Evolutionary conservation across 176 grass and related monocot genomes (phyloP).

Genomic region (Aegilops tauschii): DNA sequence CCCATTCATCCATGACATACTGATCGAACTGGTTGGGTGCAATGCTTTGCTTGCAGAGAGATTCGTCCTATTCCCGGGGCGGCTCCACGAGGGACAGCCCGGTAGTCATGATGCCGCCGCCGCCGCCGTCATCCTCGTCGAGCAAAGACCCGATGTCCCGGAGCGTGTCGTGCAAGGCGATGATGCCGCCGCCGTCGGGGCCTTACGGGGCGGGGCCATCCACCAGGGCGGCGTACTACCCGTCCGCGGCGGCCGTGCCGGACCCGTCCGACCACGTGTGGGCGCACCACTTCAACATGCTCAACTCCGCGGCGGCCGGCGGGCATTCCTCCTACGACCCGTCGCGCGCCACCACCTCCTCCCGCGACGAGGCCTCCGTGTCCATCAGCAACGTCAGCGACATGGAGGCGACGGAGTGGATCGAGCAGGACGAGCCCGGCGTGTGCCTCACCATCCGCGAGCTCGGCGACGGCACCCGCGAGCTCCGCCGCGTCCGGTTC

Average conservation of each 20-base stretch:
- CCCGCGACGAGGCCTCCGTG: conserved; percentile 85
- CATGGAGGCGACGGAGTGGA: conserved; percentile 70
- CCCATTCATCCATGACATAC: neutral
- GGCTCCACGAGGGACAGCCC: conserved; percentile 71
- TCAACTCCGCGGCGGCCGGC: conserved; percentile 41
- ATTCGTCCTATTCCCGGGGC: conserved; percentile 64
- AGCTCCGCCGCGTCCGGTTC: conserved; percentile 90
- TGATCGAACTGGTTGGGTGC: neutral
- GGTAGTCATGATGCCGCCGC: conserved; percentile 5
- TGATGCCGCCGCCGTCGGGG: conserved; percentile 11
- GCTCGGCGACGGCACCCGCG: conserved; percentile 83
- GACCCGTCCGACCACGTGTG: conserved; percentile 81
- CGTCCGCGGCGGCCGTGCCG: conserved; percentile 53
- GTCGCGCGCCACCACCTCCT: conserved; percentile 76
- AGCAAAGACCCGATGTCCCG: conserved; percentile 43
- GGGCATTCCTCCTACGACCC: conserved; percentile 53
- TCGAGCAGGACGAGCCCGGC: conserved; percentile 89
- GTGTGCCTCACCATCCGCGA: conserved; percentile 97
- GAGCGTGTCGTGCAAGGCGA: conserved; percentile 37
- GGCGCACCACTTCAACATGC: conserved; percentile 62
- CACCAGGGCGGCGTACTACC: conserved; percentile 48
- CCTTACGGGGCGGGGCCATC: conserved; percentile 20
- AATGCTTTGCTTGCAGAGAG: conserved; percentile 49
- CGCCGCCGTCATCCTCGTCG: neutral
- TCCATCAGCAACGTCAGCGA: conserved; percentile 95